A percentile compares a stretch with the other conserved stretches of the same genome.
phyloP scores from a whole-genome alignment of 768 basidiomycete species.

The Auricularia auricula-judae region DNA sequence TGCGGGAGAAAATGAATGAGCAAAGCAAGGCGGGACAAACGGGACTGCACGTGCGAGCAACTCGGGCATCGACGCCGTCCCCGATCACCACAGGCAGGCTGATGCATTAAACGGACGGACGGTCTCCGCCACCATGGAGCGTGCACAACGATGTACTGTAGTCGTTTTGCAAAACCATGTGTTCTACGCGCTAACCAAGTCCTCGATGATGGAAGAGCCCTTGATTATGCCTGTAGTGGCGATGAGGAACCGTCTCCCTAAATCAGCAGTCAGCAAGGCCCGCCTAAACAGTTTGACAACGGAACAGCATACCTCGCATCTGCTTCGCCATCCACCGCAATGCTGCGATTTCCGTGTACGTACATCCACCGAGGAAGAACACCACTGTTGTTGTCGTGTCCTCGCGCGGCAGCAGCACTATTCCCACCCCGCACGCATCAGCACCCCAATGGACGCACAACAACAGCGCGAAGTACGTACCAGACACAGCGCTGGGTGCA shows the following conservation, averaged over 20 bases:
- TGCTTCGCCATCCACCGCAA: slow-evolving; percentile 85
- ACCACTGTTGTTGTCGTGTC: slow-evolving; percentile 76
- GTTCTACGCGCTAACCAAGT: slow-evolving; percentile 5
- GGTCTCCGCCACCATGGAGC: too few species aligned
- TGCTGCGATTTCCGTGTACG: slow-evolving; percentile 94
- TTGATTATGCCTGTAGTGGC: slow-evolving; percentile 87
- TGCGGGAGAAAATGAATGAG: not conserved
- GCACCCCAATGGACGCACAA: not conserved
- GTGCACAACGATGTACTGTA: too few species aligned
- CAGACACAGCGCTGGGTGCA: not conserved
- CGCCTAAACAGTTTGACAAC: not conserved
- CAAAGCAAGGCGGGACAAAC: not conserved
- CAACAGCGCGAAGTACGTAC: not conserved
- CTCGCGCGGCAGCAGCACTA: slow-evolving; percentile 31
- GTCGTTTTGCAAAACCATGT: too few species aligned
- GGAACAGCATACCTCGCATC: slow-evolving; percentile 48
- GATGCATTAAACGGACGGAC: too few species aligned
- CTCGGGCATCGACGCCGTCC: not conserved
- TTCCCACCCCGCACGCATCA: not conserved
- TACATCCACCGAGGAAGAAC: slow-evolving; percentile 95
- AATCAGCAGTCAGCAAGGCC: slow-evolving; percentile 7
- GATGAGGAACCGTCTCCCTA: slow-evolving; percentile 81
- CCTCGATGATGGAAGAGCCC: slow-evolving; percentile 30
- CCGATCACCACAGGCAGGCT: too few species aligned
- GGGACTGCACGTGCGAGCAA: not conserved